phyloP scores from a whole-genome alignment of 257 asterid species.

The Anisodus acutangulus region DNA sequence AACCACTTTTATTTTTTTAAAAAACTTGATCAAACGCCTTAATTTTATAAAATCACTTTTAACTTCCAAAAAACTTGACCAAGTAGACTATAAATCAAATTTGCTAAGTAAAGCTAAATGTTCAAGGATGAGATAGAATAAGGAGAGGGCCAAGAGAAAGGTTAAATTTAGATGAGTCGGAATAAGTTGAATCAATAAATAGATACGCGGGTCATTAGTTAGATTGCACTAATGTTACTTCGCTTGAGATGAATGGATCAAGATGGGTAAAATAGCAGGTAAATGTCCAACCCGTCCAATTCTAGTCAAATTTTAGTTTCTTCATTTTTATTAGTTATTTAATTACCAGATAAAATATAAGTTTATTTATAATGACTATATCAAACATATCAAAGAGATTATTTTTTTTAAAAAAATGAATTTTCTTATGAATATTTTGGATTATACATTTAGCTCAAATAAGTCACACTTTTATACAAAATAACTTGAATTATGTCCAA shows the following conservation, averaged over 20 bases:
- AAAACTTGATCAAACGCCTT: no score
- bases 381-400: no score
- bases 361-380: no score
- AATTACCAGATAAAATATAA: background rate
- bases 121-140: background rate
- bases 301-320: background rate
- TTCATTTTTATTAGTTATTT: no score
- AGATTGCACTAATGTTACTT: background rate
- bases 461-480: no score
- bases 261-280: no score
- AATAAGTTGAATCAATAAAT: background rate
- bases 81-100: background rate
- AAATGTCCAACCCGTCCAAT: background rate
- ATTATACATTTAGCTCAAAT: background rate
- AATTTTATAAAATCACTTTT: no score
- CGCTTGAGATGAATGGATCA: background rate
- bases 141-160: background rate
- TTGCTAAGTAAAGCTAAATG: background rate
- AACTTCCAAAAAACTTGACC: no score
- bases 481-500: no score
- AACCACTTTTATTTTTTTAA: no score
- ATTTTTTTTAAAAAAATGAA: no score
- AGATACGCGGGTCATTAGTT: background rate
- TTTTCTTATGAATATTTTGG: no score
- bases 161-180: background rate